Base-by-base conservation (phyloP, 2,329 filamentous ascomycete species). In the Colletotrichum tropicicola region DNA sequence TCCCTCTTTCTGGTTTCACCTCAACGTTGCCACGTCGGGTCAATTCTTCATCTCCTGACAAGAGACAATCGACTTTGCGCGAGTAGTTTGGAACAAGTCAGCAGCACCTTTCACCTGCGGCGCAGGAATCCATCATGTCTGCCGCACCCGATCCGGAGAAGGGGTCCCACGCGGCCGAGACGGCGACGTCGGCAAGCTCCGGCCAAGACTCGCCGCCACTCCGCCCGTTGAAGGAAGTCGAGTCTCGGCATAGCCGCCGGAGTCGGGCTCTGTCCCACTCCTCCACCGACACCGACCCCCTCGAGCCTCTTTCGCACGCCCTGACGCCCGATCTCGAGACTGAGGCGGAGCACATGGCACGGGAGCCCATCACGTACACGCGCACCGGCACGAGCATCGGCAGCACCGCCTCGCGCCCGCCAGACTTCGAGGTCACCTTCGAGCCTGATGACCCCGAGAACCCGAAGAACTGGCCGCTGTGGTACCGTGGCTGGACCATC, bases 361-460 rank as follows among this genome's bases (percentile, higher is more conserved):
- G 75, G 17, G 80, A 83, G 69, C 81, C 80, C 17, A 70, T 82
- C 17, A 72, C 74, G 5, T 78, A 73, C 23, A 70, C 72, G 7
- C 73, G 74, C 59, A 83, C 80, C 4, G 70, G 74, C 10, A 79
- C 78, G 13, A 82, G 78, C 51, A 65, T 79, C 15, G 55, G 61
- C 52, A 83, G 80, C 67, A 75, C 74, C 23, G 79, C 79, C 3
- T 82, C 80, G 15, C 76, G 82, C 3, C 77, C 80, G 3, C 83
- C 87, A 4, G 86, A 88, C 27, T 95, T 89, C 71, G 92, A 96
- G 77, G 85, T 95, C 57, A 89, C 91, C 71, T 94, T 92, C 73
- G 85, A 87, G 15, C 86, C 86, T 2, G 79, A 85, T 63, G 89
- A 91, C 70, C 82, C 82, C 9, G 82, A 84, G 12, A 90, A 93